A percentile compares a stretch with the other conserved stretches of the same genome.
phyloP scores from a whole-genome alignment of 805 yeast genomes.

The Kuraishia borneana region DNA sequence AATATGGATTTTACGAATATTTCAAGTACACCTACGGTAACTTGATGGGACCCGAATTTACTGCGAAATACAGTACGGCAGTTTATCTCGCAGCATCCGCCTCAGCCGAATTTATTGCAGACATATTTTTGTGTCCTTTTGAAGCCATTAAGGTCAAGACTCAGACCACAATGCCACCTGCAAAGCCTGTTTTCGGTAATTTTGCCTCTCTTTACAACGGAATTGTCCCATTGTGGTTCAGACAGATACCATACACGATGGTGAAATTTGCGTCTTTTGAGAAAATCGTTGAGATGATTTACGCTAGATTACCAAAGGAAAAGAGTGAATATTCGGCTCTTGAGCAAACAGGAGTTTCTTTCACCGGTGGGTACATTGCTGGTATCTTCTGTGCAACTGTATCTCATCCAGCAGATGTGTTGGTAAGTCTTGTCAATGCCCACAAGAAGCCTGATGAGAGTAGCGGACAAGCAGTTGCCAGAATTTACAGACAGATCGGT shows the following conservation, averaged over 20 bases:
- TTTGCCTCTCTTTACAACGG: slow-evolving; percentile 59
- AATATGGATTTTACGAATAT: slow-evolving; percentile 89
- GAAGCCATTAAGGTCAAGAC: slow-evolving; percentile 93
- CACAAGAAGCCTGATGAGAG: slow-evolving; percentile 58
- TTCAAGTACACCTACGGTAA: slow-evolving; percentile 75
- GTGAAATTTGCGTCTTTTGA: slow-evolving; percentile 94
- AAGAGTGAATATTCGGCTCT: slow-evolving; percentile 58
- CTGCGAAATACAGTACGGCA: slow-evolving; percentile 56
- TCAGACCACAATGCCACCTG: slow-evolving; percentile 88
- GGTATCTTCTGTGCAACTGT: slow-evolving; percentile 95
- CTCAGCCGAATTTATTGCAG: slow-evolving; percentile 90
- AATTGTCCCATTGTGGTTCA: slow-evolving; percentile 82
- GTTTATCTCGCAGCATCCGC: slow-evolving; percentile 82
- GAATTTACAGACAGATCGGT: slow-evolving; percentile 79
- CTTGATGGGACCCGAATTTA: slow-evolving; percentile 50
- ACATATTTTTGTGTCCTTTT: slow-evolving; percentile 80
- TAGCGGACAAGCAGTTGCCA: slow-evolving; percentile 50
- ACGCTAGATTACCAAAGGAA: slow-evolving; percentile 57
- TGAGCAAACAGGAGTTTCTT: slow-evolving; percentile 90
- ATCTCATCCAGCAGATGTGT: slow-evolving; percentile 98
- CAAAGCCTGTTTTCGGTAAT: slow-evolving; percentile 63
- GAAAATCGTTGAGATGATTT: slow-evolving; percentile 75
- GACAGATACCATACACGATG: slow-evolving; percentile 99
- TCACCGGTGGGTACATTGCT: slow-evolving; percentile 92
- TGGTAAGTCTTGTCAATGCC: slow-evolving; percentile 88